Evolutionary conservation across 2,329 filamentous ascomycete genomes (phyloP).

Genomic region (Colletotrichum destructivum): DNA sequence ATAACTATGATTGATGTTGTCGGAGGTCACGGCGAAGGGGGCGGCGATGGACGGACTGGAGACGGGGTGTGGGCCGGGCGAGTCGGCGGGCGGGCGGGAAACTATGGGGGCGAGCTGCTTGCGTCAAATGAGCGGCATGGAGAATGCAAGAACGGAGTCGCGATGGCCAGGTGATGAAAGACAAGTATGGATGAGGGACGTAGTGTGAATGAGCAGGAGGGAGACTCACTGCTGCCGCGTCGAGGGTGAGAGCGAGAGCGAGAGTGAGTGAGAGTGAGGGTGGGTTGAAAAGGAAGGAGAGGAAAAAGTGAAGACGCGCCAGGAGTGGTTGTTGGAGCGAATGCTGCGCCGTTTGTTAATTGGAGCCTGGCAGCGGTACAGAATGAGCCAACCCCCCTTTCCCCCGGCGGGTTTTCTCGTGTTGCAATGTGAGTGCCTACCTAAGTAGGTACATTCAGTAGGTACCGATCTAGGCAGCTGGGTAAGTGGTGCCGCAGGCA

Average conservation of each 20-base stretch:
- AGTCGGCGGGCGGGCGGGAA: conserved; percentile 7
- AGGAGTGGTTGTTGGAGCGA: conserved; percentile 14
- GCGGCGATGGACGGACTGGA: conserved; percentile 34
- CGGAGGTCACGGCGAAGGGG: conserved; percentile 37
- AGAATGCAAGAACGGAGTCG: conserved; percentile 13
- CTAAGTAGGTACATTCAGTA: too few relatives aligned
- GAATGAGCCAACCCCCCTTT: conserved; percentile 26
- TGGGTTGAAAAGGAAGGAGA: not conserved
- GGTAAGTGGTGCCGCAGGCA: conserved; percentile 6
- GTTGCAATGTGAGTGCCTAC: conserved; percentile 6
- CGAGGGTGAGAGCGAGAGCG: not conserved
- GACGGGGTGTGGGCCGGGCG: conserved; percentile 26
- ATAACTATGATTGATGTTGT: conserved; percentile 19
- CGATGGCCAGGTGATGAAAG: not conserved
- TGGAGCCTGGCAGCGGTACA: conserved; percentile 16
- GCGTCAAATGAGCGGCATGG: conserved; percentile 19
- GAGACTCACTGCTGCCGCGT: conserved; percentile 17
- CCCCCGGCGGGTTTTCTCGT: conserved; percentile 12
- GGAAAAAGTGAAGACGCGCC: conserved; percentile 16
- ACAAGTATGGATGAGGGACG: not conserved
- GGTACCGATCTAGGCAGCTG: not conserved
- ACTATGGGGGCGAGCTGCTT: not conserved
- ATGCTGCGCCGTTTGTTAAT: conserved; percentile 13
- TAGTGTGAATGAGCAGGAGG: not conserved
- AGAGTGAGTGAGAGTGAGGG: not conserved